phyloP scores from a whole-genome alignment of 768 basidiomycete genomes.

The Mycena vitilis region DNA sequence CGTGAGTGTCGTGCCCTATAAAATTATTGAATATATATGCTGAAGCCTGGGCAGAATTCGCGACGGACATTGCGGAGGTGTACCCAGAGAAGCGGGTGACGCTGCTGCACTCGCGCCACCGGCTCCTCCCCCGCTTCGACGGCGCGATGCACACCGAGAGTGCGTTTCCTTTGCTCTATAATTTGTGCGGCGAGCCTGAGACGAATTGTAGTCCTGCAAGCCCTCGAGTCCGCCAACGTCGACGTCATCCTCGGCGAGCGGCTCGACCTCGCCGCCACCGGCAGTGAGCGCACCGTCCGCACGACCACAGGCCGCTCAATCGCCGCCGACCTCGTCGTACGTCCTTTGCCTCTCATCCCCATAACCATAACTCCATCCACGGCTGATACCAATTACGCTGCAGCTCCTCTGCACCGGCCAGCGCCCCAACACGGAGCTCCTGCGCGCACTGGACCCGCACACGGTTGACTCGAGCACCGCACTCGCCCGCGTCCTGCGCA shows the following conservation, averaged over 20 bases:
- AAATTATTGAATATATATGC: background rate
- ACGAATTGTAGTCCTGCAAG: slow-evolving; percentile 46
- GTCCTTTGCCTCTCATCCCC: slow-evolving; percentile 29
- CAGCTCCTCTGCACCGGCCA: slow-evolving; percentile 75
- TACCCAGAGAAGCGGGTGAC: slow-evolving; percentile 66
- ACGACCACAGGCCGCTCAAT: slow-evolving; percentile 64
- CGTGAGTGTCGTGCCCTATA: slow-evolving; percentile 59
- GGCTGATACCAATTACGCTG: background rate
- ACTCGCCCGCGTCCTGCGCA: slow-evolving; percentile 59
- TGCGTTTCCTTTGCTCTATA: slow-evolving; percentile 39
- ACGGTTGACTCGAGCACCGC: slow-evolving; percentile 53
- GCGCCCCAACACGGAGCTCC: slow-evolving; percentile 63
- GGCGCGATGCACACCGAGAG: slow-evolving; percentile 63
- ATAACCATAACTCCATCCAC: background rate
- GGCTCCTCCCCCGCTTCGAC: slow-evolving; percentile 67
- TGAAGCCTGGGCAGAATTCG: slow-evolving; percentile 58
- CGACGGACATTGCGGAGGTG: slow-evolving; percentile 68
- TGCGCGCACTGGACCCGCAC: slow-evolving; percentile 54
- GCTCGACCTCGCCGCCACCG: slow-evolving; percentile 51
- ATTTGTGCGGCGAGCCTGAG: background rate
- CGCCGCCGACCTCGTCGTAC: slow-evolving; percentile 63
- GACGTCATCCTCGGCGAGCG: slow-evolving; percentile 66
- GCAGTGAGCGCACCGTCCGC: slow-evolving; percentile 48
- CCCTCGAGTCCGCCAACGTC: slow-evolving; percentile 57
- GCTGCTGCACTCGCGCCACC: slow-evolving; percentile 67